These are phyloP conservation scores for Apiotrichum porosum DNA, from an alignment of 1,284 basidiomycete species.

Conservation along the genomic window DNA sequence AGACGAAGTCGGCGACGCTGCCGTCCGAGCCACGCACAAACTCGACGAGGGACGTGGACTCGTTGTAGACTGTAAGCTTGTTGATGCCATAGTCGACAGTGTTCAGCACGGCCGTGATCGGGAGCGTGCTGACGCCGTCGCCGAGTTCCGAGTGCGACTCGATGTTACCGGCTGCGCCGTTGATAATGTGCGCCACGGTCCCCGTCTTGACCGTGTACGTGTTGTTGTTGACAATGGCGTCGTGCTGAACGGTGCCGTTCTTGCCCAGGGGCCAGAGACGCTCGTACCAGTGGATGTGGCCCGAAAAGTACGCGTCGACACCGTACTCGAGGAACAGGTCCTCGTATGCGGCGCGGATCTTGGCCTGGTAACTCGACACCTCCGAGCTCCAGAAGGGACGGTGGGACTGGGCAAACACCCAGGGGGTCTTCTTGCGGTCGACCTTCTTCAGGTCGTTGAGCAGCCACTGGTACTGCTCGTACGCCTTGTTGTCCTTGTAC, in stretches of 20 bases:
- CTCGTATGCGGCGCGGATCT: conserved; percentile 43
- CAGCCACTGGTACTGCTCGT: conserved; percentile 29
- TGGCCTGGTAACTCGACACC: conserved; percentile 23
- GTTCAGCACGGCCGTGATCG: conserved; percentile 28
- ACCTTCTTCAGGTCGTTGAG: conserved; percentile 35
- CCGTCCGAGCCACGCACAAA: conserved; percentile 26
- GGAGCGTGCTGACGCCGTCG: conserved; percentile 14
- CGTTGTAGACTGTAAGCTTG: conserved; percentile 36
- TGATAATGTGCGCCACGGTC: conserved; percentile 30
- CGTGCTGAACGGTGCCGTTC: conserved; percentile 28
- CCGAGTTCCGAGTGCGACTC: conserved; percentile 35
- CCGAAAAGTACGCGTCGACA: conserved; percentile 40
- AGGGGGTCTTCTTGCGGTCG: conserved; percentile 44
- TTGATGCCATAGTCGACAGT: conserved; percentile 29
- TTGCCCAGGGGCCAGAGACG: conserved; percentile 36
- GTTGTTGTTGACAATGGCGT: conserved; percentile 33
- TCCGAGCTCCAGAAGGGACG: conserved; percentile 32
- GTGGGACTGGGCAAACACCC: conserved; percentile 43
- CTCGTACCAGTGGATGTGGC: conserved; percentile 48
- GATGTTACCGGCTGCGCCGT: conserved; percentile 41
- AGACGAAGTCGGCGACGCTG: conserved; percentile 20
- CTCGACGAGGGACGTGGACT: conserved; percentile 23
- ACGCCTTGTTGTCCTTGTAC: conserved; percentile 18
- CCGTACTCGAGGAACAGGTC: conserved; percentile 38
- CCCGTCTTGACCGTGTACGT: conserved; percentile 19